Percentiles rank a stretch among this genome's conserved stretches.
phyloP scores from a whole-genome alignment of 2,329 filamentous ascomycete species.

The Didymella pinodella region DNA sequence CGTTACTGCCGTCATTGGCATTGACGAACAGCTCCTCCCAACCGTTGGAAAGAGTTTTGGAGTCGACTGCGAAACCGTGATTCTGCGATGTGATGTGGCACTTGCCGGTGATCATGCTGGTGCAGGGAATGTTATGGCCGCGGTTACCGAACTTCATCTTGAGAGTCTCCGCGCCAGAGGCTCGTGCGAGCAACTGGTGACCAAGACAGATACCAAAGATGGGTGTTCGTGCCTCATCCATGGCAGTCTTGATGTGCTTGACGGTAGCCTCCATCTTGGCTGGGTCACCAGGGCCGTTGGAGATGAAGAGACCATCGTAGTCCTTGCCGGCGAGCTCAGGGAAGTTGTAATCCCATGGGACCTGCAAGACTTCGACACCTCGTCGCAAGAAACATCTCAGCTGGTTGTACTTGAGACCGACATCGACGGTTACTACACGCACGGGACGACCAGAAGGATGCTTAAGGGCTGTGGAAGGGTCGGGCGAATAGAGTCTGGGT shows the following conservation, averaged over 20 bases:
- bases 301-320: constrained; percentile 97
- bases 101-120: constrained; percentile 91
- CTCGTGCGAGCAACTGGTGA: constrained; percentile 89
- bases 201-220: constrained; percentile 97
- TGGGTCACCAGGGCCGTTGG: constrained; percentile 96
- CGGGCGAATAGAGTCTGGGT: constrained; percentile 85
- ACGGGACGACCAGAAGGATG: constrained; percentile 88
- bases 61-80: constrained; percentile 93
- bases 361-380: constrained; percentile 91
- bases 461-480: constrained; percentile 73
- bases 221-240: constrained; percentile 81
- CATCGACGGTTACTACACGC: constrained; percentile 90
- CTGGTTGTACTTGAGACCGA: constrained; percentile 98
- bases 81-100: constrained; percentile 99
- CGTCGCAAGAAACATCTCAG: constrained; percentile 89
- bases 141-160: constrained; percentile 99
- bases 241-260: constrained; percentile 76
- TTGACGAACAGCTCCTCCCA: constrained; percentile 98
- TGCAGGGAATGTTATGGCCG: constrained; percentile 98
- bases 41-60: constrained; percentile 73
- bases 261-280: constrained; percentile 82
- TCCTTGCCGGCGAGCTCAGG: constrained; percentile 76
- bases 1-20: constrained; percentile 97
- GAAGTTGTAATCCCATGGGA: constrained; percentile 96
- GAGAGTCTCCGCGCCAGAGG: constrained; percentile 81